A percentile compares a stretch with the other conserved stretches of the same genome.
phyloP scores from a whole-genome alignment of 2,329 filamentous ascomycete genomes.

The Sporothrix pseudoabietina region DNA sequence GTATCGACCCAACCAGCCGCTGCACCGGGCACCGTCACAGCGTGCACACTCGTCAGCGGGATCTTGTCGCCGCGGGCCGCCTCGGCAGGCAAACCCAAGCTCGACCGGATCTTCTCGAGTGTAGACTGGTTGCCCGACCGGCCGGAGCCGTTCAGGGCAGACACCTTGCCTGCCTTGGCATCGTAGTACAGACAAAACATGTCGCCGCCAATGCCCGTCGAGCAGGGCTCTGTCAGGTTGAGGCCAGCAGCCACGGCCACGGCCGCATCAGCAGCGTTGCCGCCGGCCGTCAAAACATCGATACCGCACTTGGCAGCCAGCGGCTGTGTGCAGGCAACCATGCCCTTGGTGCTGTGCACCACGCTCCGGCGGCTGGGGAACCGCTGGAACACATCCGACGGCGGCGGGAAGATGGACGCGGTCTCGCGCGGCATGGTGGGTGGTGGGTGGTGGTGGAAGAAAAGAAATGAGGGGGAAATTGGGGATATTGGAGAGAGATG shows the following conservation, averaged over 20 bases:
- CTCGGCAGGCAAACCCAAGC: slow-evolving; percentile 61
- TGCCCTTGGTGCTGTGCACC: slow-evolving; percentile 89
- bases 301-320: slow-evolving; percentile 87
- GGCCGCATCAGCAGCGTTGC: slow-evolving; percentile 95
- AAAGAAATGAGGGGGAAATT: background rate
- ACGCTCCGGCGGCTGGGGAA: slow-evolving; percentile 78
- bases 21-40: slow-evolving; percentile 86
- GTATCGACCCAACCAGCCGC: slow-evolving; percentile 93
- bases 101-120: slow-evolving; percentile 68
- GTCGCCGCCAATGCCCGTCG: slow-evolving; percentile 94
- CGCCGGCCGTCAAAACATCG: slow-evolving; percentile 79
- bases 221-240: slow-evolving; percentile 90
- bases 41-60: slow-evolving; percentile 73
- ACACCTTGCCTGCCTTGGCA: slow-evolving; percentile 77
- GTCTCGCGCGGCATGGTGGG: slow-evolving; percentile 52
- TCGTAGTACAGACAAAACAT: slow-evolving; percentile 96
- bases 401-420: slow-evolving; percentile 51
- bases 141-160: slow-evolving; percentile 91
- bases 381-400: slow-evolving; percentile 56
- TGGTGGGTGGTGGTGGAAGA: background rate
- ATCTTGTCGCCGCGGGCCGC: slow-evolving; percentile 47
- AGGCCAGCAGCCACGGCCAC: slow-evolving; percentile 90
- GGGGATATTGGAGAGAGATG: background rate
- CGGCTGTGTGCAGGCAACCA: slow-evolving; percentile 87
- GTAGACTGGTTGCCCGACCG: slow-evolving; percentile 70